A percentile compares a stretch with the other conserved stretches of the same genome.
phyloP scores from a whole-genome alignment of 2,329 filamentous ascomycete species.

The Didymella pinodella region DNA sequence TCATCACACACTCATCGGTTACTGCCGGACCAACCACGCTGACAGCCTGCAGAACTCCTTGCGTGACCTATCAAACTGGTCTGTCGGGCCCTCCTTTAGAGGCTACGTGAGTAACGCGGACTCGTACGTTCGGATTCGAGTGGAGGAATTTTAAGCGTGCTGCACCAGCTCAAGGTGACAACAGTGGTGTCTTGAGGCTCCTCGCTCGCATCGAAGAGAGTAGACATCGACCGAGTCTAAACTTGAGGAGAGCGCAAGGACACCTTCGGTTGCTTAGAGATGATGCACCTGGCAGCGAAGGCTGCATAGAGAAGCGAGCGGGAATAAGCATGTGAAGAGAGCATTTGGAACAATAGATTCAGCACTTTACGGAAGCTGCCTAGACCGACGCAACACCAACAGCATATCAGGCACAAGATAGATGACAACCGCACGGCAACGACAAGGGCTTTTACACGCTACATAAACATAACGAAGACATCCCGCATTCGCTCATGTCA shows the following conservation, averaged over 20 bases:
- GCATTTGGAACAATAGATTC: not conserved
- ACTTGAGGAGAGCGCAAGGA: not conserved
- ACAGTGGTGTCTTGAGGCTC: not conserved
- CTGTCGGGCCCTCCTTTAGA: conserved; percentile 33
- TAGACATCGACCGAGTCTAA: not conserved
- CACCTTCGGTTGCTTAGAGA: not conserved
- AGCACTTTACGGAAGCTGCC: not conserved
- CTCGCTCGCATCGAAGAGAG: not conserved
- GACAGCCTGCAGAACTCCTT: conserved; percentile 12
- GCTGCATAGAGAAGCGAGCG: not conserved
- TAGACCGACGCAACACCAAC: not conserved
- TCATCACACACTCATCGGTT: not conserved
- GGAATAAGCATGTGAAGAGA: not conserved
- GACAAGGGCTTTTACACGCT: not conserved
- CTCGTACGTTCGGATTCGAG: conserved; percentile 34
- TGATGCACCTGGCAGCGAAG: not conserved
- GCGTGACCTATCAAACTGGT: conserved; percentile 30
- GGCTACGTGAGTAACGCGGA: conserved; percentile 37
- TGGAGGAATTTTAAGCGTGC: conserved; percentile 22
- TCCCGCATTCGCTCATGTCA: not conserved
- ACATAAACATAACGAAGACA: not conserved
- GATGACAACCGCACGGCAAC: not conserved
- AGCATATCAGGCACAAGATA: not conserved
- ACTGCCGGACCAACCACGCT: not conserved
- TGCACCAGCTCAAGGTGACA: not conserved